Conservation (phyloP, 345 rosid species). For the Draba incana region DNA sequence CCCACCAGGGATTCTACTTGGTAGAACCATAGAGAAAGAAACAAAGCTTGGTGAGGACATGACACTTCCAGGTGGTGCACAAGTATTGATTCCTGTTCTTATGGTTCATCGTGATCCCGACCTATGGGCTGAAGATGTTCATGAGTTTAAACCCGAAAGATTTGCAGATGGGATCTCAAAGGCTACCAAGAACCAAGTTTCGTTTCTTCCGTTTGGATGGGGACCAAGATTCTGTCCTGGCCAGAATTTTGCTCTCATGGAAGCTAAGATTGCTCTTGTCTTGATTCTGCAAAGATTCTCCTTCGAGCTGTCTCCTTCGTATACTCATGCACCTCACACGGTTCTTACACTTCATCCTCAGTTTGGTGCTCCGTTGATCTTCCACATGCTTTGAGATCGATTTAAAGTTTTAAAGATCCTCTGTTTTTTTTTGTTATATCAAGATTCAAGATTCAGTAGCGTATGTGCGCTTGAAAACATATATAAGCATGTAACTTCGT, state of each 20-base stretch:
- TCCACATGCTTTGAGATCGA: conserved; percentile 30
- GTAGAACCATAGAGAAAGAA: conserved; percentile 40
- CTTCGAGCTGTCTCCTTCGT: conserved; percentile 52
- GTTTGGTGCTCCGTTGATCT: conserved; percentile 51
- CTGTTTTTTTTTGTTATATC: background rate
- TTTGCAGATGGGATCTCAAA: conserved; percentile 53
- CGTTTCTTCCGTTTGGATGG: conserved; percentile 41
- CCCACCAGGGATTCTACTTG: conserved; percentile 38
- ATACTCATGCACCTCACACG: conserved; percentile 49
- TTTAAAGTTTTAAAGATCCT: conserved; percentile 4
- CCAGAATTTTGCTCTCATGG: conserved; percentile 58
- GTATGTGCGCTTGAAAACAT: background rate
- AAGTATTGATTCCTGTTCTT: conserved; percentile 37
- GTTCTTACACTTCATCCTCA: conserved; percentile 49
- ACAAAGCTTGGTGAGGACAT: conserved; percentile 50
- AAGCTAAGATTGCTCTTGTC: conserved; percentile 55
- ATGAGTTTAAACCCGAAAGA: conserved; percentile 61
- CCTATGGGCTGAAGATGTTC: conserved; percentile 61
- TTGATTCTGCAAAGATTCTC: conserved; percentile 54
- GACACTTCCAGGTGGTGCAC: conserved; percentile 45
- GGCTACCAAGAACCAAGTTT: conserved; percentile 58
- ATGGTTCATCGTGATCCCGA: conserved; percentile 54
- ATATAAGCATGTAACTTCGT: too few species aligned
- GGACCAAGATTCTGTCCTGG: conserved; percentile 56
- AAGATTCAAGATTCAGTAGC: conserved; percentile 11